These are phyloP conservation scores for Saposhnikovia divaricata DNA, from an alignment of 129 eudicot species.

Conservation along the genomic window DNA sequence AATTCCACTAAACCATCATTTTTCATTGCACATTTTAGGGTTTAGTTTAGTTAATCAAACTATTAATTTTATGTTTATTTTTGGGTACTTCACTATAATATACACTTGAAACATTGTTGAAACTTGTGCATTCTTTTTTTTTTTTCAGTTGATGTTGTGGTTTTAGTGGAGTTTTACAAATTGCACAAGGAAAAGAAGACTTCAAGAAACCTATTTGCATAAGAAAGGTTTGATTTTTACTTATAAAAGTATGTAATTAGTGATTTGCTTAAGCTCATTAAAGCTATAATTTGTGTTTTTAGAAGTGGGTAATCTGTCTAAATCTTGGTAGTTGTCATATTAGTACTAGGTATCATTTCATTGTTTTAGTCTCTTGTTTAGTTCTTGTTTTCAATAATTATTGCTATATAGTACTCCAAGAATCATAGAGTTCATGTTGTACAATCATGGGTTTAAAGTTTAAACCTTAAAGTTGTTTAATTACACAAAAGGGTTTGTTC, in stretches of 20 bases:
- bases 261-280: background rate
- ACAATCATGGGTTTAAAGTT: background rate
- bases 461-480: background rate
- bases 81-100: background rate
- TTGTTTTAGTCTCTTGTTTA: background rate
- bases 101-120: background rate
- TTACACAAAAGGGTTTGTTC: background rate
- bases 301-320: constrained; percentile 13
- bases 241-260: background rate
- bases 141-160: background rate
- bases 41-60: background rate
- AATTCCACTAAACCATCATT: background rate
- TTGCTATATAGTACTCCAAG: background rate
- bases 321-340: background rate
- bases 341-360: background rate
- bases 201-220: background rate
- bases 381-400: background rate
- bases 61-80: background rate
- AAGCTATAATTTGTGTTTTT: background rate
- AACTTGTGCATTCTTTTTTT: background rate
- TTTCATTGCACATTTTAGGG: background rate
- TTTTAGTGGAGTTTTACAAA: background rate
- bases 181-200: background rate
- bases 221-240: constrained; percentile 2
- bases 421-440: background rate